phyloP scores from a whole-genome alignment of 345 rosid species.

The Erodium maritimum region DNA sequence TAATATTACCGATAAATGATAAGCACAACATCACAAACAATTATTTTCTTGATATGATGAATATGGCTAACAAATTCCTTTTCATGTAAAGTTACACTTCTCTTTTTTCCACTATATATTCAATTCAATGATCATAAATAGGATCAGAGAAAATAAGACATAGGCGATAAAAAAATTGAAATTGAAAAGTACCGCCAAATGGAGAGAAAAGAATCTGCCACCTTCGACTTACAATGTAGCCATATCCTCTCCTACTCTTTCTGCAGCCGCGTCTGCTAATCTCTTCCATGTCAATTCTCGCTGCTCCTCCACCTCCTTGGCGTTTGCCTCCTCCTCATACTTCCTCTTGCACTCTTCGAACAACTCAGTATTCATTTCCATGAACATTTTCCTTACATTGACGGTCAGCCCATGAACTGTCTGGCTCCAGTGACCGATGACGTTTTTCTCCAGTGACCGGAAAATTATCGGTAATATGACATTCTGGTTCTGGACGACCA shows the following conservation, averaged over 20 bases:
- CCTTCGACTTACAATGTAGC: constrained; percentile 5
- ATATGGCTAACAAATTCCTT: too few species aligned
- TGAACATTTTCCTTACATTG: constrained; percentile 69
- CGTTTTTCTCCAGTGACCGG: constrained; percentile 69
- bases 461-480: constrained; percentile 64
- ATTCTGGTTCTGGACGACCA: constrained; percentile 61
- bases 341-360: constrained; percentile 69
- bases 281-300: constrained; percentile 68
- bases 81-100: too few species aligned
- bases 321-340: constrained; percentile 42
- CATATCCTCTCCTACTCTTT: constrained; percentile 44
- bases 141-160: too few species aligned
- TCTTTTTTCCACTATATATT: too few species aligned
- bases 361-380: constrained; percentile 71
- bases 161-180: too few species aligned
- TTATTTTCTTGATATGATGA: too few species aligned
- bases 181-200: too few species aligned
- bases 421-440: constrained; percentile 69
- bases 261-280: constrained; percentile 53
- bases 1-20: too few species aligned
- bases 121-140: too few species aligned
- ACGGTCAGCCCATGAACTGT: constrained; percentile 72
- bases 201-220: too few species aligned
- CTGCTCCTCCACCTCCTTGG: constrained; percentile 52
- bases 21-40: too few species aligned